A percentile compares a stretch with the other conserved stretches of the same genome.
phyloP scores from a whole-genome alignment of 805 yeast species.

The Spathaspora girioi region DNA sequence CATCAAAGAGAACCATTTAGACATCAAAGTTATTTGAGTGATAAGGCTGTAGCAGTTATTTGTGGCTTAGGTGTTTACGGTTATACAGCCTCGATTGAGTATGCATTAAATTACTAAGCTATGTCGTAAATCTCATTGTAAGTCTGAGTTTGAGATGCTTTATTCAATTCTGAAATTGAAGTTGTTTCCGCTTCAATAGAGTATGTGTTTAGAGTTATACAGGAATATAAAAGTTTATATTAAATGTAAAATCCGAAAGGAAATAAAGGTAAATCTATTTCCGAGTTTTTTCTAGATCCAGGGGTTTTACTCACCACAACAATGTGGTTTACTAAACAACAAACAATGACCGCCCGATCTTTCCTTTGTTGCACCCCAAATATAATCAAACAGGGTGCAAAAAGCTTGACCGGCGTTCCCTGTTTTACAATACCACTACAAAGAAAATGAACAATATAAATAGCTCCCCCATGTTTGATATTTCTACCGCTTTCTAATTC shows the following conservation, averaged over 20 bases:
- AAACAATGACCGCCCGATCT: background rate
- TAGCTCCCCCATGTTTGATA: background rate
- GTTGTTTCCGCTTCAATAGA: no score
- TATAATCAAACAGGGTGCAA: background rate
- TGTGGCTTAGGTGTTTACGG: conserved; percentile 42
- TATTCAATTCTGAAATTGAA: background rate
- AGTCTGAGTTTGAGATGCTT: no score
- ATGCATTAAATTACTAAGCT: conserved; percentile 32
- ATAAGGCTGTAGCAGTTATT: conserved; percentile 45
- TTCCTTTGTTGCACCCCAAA: background rate
- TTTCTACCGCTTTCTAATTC: background rate
- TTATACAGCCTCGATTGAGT: conserved; percentile 38
- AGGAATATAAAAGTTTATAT: background rate
- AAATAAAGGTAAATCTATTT: background rate
- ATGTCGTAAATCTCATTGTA: no score
- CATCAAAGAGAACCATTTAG: conserved; percentile 51
- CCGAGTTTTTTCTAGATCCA: background rate
- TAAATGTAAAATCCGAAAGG: background rate
- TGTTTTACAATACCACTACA: background rate
- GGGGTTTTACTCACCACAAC: background rate
- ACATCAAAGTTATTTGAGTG: conserved; percentile 46
- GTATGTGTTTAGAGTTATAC: background rate
- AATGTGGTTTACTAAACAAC: background rate
- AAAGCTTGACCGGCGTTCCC: background rate
- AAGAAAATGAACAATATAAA: background rate